Conservation (phyloP, 805 yeast genomes). For the Yamadazyma insecticola region DNA sequence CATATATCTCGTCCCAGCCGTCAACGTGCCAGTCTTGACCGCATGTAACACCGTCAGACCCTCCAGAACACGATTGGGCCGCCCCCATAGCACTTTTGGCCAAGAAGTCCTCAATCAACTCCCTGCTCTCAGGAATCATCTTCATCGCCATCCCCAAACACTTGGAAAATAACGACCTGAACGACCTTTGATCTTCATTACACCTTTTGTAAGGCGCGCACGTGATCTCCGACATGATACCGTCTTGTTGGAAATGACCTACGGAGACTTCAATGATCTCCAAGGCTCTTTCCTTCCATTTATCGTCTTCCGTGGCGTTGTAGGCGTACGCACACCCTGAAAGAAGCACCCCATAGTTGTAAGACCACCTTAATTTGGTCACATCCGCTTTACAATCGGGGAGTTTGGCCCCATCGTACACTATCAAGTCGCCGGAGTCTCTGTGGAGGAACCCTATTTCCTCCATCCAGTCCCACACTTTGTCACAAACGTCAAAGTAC, state of each 20-base stretch:
- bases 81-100: slow-evolving; percentile 61
- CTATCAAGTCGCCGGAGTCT: slow-evolving; percentile 21
- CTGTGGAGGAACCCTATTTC: slow-evolving; percentile 26
- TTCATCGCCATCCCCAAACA: slow-evolving; percentile 52
- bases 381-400: slow-evolving; percentile 36
- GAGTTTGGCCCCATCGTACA: slow-evolving; percentile 54
- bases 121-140: slow-evolving; percentile 45
- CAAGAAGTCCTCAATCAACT: slow-evolving; percentile 35
- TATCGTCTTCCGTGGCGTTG: slow-evolving; percentile 46
- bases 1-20: slow-evolving; percentile 63
- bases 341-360: slow-evolving; percentile 61
- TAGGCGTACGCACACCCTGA: slow-evolving; percentile 69
- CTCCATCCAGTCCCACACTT: slow-evolving; percentile 74
- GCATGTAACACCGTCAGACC: slow-evolving; percentile 79
- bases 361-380: slow-evolving; percentile 51
- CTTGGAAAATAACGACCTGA: slow-evolving; percentile 61
- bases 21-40: slow-evolving; percentile 63
- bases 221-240: slow-evolving; percentile 55
- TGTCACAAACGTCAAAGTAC: slow-evolving; percentile 68
- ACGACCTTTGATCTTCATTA: slow-evolving; percentile 73
- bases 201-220: slow-evolving; percentile 52
- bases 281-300: slow-evolving; percentile 35
- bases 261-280: slow-evolving; percentile 30
- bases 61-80: slow-evolving; percentile 74
- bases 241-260: slow-evolving; percentile 34